These are phyloP conservation scores for Penicillium concentricum DNA, from an alignment of 2,329 filamentous ascomycete genomes.

Conservation along the genomic window DNA sequence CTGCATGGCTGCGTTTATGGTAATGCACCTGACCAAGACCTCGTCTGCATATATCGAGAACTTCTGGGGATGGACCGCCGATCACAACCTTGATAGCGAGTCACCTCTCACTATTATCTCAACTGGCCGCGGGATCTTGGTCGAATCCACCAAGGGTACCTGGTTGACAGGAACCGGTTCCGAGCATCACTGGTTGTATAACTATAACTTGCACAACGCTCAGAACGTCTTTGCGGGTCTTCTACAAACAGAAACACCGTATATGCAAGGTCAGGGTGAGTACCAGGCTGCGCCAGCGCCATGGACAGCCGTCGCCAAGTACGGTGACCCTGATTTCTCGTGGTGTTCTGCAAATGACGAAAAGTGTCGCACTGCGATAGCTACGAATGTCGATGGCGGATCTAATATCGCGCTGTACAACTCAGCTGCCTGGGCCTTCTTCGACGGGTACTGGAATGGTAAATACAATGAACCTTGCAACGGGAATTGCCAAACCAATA, in stretches of 20 bases:
- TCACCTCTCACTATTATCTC: constrained; percentile 33
- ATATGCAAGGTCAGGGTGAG: constrained; percentile 35
- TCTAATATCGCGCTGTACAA: constrained; percentile 33
- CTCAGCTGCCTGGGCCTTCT: constrained; percentile 37
- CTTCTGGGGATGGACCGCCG: constrained; percentile 50
- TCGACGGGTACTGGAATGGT: constrained; percentile 30
- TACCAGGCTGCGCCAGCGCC: constrained; percentile 29
- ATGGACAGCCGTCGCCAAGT: constrained; percentile 23
- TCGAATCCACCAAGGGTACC: constrained; percentile 43
- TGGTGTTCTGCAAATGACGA: constrained; percentile 30
- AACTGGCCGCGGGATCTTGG: constrained; percentile 42
- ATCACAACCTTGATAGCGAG: constrained; percentile 51
- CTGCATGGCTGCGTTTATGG: constrained; percentile 52
- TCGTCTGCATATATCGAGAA: constrained; percentile 57
- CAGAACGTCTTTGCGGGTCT: constrained; percentile 44
- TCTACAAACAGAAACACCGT: constrained; percentile 36
- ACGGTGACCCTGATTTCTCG: constrained; percentile 33
- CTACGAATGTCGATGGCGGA: constrained; percentile 33
- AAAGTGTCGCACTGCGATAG: constrained; percentile 31
- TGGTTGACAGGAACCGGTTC: constrained; percentile 50
- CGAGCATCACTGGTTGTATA: constrained; percentile 50
- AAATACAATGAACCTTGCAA: constrained; percentile 31
- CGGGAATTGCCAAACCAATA: constrained; percentile 32
- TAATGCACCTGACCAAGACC: constrained; percentile 52
- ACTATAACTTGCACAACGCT: constrained; percentile 48